Evolutionary conservation across 2,329 filamentous ascomycete species (phyloP), one percentile per base, ranked within the genome.

Genomic region (Fusarium keratoplasticum): DNA sequence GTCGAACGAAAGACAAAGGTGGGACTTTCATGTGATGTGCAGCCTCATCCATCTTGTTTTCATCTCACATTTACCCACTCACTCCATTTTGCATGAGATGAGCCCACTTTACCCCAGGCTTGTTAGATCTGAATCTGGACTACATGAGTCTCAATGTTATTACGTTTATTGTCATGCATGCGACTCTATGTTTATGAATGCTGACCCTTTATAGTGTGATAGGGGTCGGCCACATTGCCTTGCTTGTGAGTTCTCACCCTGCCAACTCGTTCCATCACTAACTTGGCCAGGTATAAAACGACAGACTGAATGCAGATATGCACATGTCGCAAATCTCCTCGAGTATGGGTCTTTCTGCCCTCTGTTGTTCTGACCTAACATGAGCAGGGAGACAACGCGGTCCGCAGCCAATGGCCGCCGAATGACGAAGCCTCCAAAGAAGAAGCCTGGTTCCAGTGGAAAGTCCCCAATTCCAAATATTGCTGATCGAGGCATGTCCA

Each of bases 1-100:
- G 94, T 95, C 25, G 93, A 95, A 83, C 87, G 93, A 75, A 95
- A 95, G 84, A 95, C 93, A 27, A 95, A 94, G 87, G 92, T 92
- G 80, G 33, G 61, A 29, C 58, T 50, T 64, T 66, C 61, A 33
- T 50, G 42, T 67, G 25, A 50, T 64, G 11, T 70, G n/a, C 40
- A 44, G 61, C 40, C 64, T 52, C 40, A 60, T 62, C 44, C 50
- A 61, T 76, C 61, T 67, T 40, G 8, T 35, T 35, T 64, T 59
- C 54, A 72, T 40, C 44, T 57, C 42, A 47, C 38, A 33, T 22
- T 35, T 62, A 58, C 59, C 47, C 61, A 44, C 58, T 64, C 35
- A 54, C 31, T 57, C 40, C 57, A 61, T 62, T n/a, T 64, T 67
- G 16, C 52, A 52, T 66, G 58, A 72, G 60, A 76, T 57, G 60